A percentile compares a stretch with the other conserved stretches of the same genome.
These are phyloP conservation scores for Crithidia thermophila DNA, from an alignment of 208 protist genomes.

Conservation along the genomic window DNA sequence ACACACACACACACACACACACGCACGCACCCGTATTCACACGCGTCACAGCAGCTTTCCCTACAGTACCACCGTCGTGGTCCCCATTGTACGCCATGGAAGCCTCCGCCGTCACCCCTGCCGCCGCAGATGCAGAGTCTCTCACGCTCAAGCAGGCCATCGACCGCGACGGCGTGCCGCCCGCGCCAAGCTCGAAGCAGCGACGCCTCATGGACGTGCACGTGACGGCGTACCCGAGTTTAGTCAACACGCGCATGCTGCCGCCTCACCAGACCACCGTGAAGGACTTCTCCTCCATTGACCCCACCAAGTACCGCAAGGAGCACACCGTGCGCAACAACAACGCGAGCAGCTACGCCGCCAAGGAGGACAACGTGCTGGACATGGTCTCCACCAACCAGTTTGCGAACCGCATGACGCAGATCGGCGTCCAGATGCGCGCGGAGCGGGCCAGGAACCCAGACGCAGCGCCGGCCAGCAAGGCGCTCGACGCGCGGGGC, in stretches of 20 bases:
- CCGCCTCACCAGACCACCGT: slow-evolving; percentile 33
- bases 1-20: no score
- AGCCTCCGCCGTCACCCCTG: neutral
- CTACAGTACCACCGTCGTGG: neutral
- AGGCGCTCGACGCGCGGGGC: slow-evolving; percentile 10
- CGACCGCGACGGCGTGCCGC: slow-evolving; percentile 26
- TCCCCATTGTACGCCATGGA: neutral
- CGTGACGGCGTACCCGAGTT: slow-evolving; percentile 69
- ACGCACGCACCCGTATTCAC: neutral
- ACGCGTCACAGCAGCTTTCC: neutral
- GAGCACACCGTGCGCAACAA: slow-evolving; percentile 49
- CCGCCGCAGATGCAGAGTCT: slow-evolving; percentile 7
- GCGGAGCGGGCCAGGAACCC: slow-evolving; percentile 25
- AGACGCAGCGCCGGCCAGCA: slow-evolving; percentile 2
- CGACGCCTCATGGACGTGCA: slow-evolving; percentile 71
- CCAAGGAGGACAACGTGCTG: slow-evolving; percentile 28
- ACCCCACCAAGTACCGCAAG: slow-evolving; percentile 48
- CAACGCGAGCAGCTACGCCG: slow-evolving; percentile 33
- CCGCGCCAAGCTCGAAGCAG: slow-evolving; percentile 33
- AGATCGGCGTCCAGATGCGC: slow-evolving; percentile 50
- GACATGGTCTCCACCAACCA: slow-evolving; percentile 67
- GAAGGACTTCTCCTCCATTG: slow-evolving; percentile 49
- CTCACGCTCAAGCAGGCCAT: slow-evolving; percentile 32
- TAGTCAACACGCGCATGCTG: slow-evolving; percentile 61
- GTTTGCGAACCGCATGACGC: slow-evolving; percentile 41